Conservation (phyloP, 2,329 filamentous ascomycete genomes). For the Hansfordia pulvinata region DNA sequence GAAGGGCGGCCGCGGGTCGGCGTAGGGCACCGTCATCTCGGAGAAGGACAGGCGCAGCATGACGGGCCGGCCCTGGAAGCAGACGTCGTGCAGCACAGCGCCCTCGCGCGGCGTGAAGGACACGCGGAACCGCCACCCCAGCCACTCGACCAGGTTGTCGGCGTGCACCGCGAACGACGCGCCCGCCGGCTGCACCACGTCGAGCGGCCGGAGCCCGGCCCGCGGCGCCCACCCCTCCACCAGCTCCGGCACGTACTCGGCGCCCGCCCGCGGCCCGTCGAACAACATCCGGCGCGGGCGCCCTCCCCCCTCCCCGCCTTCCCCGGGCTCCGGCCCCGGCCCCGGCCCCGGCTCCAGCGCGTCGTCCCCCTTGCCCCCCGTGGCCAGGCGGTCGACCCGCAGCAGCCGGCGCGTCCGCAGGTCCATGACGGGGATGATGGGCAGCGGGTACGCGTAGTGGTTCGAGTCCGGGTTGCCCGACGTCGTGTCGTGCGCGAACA, state of each 20-base stretch:
- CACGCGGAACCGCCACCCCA: slow-evolving; percentile 45
- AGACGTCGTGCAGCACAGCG: slow-evolving; percentile 46
- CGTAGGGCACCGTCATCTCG: slow-evolving; percentile 52
- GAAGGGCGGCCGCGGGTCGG: slow-evolving; percentile 45
- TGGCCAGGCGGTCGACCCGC: slow-evolving; percentile 42
- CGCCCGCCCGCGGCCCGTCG: slow-evolving; percentile 19
- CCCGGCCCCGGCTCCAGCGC: slow-evolving; percentile 23
- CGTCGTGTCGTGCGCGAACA: slow-evolving; percentile 28
- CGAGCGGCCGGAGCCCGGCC: slow-evolving; percentile 59
- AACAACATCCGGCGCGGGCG: slow-evolving; percentile 31
- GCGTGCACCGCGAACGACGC: slow-evolving; percentile 17
- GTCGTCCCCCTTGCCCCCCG: slow-evolving; percentile 29
- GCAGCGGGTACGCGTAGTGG: slow-evolving; percentile 49
- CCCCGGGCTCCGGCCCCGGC: slow-evolving; percentile 43
- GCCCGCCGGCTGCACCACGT: slow-evolving; percentile 48
- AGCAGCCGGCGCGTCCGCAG: slow-evolving; percentile 37
- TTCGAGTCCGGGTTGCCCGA: slow-evolving; percentile 40
- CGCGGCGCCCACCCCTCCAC: no score
- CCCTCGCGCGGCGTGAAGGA: slow-evolving; percentile 49
- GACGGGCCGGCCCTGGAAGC: slow-evolving; percentile 44
- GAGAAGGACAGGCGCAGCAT: slow-evolving; percentile 45
- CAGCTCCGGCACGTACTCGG: slow-evolving; percentile 37
- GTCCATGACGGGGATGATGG: slow-evolving; percentile 45
- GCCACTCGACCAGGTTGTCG: slow-evolving; percentile 18
- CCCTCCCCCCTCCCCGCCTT: slow-evolving; percentile 31